Evolutionary conservation across 306 rosid genomes (phyloP).

Genomic region (Vicia faba): DNA sequence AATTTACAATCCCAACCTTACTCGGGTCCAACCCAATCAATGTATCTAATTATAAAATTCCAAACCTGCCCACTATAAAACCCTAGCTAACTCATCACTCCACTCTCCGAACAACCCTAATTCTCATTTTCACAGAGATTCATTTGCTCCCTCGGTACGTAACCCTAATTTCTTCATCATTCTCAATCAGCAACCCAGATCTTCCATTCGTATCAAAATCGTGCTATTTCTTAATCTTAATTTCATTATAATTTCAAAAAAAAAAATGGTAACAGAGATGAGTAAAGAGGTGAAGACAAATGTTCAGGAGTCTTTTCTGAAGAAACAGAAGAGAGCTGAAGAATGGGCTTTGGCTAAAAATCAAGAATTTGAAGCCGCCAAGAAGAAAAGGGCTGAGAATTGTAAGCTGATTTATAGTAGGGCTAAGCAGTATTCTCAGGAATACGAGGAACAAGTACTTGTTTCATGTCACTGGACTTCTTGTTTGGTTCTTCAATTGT

Average conservation of each 20-base stretch:
- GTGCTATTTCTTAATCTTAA: no score
- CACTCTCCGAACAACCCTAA: no score
- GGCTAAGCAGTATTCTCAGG: conserved; percentile 64
- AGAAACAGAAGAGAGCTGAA: conserved; percentile 78
- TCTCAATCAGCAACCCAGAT: not conserved
- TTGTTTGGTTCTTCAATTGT: not conserved
- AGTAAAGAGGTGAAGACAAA: conserved; percentile 59
- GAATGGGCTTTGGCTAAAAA: conserved; percentile 79
- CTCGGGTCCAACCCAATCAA: no score
- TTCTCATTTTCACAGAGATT: not conserved
- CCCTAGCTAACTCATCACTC: no score
- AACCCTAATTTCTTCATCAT: conserved; percentile 2
- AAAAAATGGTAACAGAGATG: conserved; percentile 50
- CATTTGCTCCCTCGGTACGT: not conserved
- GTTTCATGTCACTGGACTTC: not conserved
- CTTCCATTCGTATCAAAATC: no score
- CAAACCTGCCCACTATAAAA: no score
- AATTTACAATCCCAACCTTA: no score
- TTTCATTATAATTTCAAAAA: not conserved
- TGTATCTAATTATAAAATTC: no score
- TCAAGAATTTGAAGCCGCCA: conserved; percentile 53
- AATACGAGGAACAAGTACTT: conserved; percentile 66
- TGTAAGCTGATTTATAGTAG: conserved; percentile 69
- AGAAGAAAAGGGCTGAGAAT: conserved; percentile 65
- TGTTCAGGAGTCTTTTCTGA: conserved; percentile 77